Percentiles rank a stretch among this genome's conserved stretches.
Conservation (phyloP, 257 asterid species). For the Nicotiana attenuata region DNA sequence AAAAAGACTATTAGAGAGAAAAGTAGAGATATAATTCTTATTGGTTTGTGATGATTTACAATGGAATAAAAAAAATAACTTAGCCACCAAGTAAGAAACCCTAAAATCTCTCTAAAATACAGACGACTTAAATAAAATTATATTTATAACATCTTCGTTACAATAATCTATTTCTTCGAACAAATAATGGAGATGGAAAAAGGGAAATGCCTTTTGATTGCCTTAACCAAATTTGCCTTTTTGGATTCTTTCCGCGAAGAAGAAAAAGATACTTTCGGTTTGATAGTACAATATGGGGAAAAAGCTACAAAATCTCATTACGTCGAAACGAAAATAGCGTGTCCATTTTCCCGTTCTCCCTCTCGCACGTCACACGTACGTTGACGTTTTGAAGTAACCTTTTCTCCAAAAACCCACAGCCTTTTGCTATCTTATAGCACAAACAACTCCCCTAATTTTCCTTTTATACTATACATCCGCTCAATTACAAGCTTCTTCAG, state of each 20-base stretch:
- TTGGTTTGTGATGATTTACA: no score
- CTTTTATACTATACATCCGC: background rate
- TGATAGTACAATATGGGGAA: background rate
- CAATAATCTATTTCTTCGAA: no score
- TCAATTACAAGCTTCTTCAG: background rate
- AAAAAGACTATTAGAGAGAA: no score
- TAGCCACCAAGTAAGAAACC: no score
- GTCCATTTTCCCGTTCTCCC: background rate
- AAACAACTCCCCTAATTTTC: background rate
- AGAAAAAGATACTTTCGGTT: background rate
- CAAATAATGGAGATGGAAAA: no score
- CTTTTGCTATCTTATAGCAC: background rate
- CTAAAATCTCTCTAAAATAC: no score
- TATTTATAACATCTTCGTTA: no score
- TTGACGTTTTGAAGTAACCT: conserved; percentile 2
- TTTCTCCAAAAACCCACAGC: background rate
- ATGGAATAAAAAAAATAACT: no score
- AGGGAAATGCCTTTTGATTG: background rate
- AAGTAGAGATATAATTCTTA: no score
- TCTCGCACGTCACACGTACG: conserved; percentile 9
- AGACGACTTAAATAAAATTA: no score
- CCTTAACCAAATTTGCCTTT: background rate
- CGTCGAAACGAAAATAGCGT: background rate
- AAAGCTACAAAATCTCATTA: background rate
- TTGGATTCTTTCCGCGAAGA: no score